These are phyloP conservation scores for Alternaria ethzedia DNA, from an alignment of 2,329 filamentous ascomycete genomes.

Conservation along the genomic window DNA sequence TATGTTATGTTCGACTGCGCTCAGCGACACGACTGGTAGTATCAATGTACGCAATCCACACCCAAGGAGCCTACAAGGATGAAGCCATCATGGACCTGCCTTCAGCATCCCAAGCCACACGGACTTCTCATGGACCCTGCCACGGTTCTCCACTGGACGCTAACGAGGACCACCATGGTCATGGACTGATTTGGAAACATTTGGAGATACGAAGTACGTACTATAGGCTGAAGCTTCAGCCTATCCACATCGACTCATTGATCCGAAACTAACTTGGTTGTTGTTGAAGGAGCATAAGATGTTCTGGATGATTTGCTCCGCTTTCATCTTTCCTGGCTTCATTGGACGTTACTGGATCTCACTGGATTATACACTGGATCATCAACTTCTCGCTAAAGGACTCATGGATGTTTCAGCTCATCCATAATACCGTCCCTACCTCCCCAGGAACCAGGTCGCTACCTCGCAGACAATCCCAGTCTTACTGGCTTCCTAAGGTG, in stretches of 20 bases:
- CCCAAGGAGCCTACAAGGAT: not conserved
- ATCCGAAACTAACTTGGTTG: slow-evolving; percentile 44
- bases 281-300: slow-evolving; percentile 28
- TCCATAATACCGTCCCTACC: not conserved
- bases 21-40: slow-evolving; percentile 21
- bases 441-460: not conserved
- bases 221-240: slow-evolving; percentile 33
- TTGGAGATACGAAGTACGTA: slow-evolving; percentile 45
- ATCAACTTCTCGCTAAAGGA: not conserved
- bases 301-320: slow-evolving; percentile 21
- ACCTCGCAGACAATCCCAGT: not conserved
- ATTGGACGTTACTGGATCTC: not conserved
- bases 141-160: not conserved
- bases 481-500: slow-evolving; percentile 20
- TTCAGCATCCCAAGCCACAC: not conserved
- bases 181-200: slow-evolving; percentile 19
- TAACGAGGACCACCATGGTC: slow-evolving; percentile 12
- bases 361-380: slow-evolving; percentile 6
- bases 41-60: slow-evolving; percentile 11
- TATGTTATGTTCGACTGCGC: slow-evolving; percentile 32
- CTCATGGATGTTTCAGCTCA: not conserved
- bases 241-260: slow-evolving; percentile 33
- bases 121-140: not conserved
- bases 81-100: not conserved
- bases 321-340: slow-evolving; percentile 15